Percentiles rank a stretch among this genome's conserved stretches.
phyloP scores from a whole-genome alignment of 805 yeast genomes.

The Candida adriatica region DNA sequence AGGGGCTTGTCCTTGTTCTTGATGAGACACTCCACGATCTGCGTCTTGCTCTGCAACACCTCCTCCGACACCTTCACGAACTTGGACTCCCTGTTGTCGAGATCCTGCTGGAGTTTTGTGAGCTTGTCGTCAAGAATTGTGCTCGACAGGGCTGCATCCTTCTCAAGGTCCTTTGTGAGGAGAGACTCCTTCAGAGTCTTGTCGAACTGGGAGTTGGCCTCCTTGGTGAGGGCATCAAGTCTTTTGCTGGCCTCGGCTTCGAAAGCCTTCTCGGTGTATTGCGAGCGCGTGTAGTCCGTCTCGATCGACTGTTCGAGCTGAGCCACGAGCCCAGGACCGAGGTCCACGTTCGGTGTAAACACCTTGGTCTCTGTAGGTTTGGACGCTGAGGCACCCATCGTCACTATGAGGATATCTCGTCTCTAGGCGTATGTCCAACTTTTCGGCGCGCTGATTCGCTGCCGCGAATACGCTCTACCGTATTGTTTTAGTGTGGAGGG shows the following conservation, averaged over 20 bases:
- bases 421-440: no score
- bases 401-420: background rate
- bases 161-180: slow-evolving; percentile 27
- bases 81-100: slow-evolving; percentile 30
- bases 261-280: slow-evolving; percentile 57
- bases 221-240: slow-evolving; percentile 45
- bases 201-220: slow-evolving; percentile 46
- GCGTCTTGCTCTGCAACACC: slow-evolving; percentile 38
- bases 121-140: slow-evolving; percentile 35
- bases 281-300: slow-evolving; percentile 66
- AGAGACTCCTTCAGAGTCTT: slow-evolving; percentile 38
- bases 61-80: slow-evolving; percentile 31
- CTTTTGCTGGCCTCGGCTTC: slow-evolving; percentile 58
- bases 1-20: slow-evolving; percentile 59
- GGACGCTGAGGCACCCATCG: slow-evolving; percentile 57
- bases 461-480: no score
- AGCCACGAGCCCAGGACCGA: slow-evolving; percentile 55
- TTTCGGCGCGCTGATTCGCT: no score
- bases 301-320: slow-evolving; percentile 58
- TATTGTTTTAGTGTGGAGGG: no score
- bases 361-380: slow-evolving; percentile 57
- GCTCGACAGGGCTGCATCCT: slow-evolving; percentile 26
- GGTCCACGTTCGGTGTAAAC: slow-evolving; percentile 64
- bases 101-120: slow-evolving; percentile 27
- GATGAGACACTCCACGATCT: slow-evolving; percentile 50